Percentiles rank a stretch among this genome's conserved stretches.
Evolutionary conservation across 257 asterid genomes (phyloP).

Genomic region (Solanum pinnatisectum): DNA sequence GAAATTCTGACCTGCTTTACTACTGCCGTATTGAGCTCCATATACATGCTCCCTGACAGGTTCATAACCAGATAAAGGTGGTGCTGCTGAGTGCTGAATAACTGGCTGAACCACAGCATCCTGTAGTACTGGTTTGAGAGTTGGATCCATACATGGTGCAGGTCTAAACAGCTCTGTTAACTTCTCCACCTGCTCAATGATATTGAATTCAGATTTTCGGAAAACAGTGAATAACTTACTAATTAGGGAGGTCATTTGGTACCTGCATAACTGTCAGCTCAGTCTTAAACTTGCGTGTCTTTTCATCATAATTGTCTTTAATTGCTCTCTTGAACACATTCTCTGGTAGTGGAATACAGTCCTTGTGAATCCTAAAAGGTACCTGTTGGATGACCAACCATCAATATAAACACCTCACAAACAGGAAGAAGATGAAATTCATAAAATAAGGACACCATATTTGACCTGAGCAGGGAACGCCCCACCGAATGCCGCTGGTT

Average conservation of each 20-base stretch:
- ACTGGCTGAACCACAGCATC: background rate
- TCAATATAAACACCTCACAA: slow-evolving; percentile 4
- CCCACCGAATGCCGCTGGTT: slow-evolving; percentile 79
- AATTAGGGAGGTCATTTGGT: slow-evolving; percentile 5
- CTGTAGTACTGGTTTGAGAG: slow-evolving; percentile 9
- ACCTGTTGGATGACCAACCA: slow-evolving; percentile 37
- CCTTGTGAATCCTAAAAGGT: slow-evolving; percentile 50
- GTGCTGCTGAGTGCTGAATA: slow-evolving; percentile 2
- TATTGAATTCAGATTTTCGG: background rate
- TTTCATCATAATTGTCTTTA: slow-evolving; percentile 63
- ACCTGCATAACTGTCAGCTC: slow-evolving; percentile 64
- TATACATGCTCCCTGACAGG: background rate
- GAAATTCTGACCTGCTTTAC: background rate
- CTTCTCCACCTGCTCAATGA: slow-evolving; percentile 37
- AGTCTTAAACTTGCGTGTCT: slow-evolving; percentile 57
- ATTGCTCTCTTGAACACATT: slow-evolving; percentile 63
- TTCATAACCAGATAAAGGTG: slow-evolving; percentile 2
- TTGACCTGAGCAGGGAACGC: slow-evolving; percentile 86
- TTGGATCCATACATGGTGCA: slow-evolving; percentile 28
- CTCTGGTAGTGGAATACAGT: slow-evolving; percentile 79
- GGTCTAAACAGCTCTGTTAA: slow-evolving; percentile 44
- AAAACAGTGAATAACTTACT: background rate
- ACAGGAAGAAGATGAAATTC: slow-evolving; percentile 1
- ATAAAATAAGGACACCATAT: background rate
- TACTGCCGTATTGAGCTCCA: background rate